Percentiles rank a stretch among this genome's conserved stretches.
phyloP scores from a whole-genome alignment of 495 filamentous ascomycete genomes.

The Aspergillus leporis region DNA sequence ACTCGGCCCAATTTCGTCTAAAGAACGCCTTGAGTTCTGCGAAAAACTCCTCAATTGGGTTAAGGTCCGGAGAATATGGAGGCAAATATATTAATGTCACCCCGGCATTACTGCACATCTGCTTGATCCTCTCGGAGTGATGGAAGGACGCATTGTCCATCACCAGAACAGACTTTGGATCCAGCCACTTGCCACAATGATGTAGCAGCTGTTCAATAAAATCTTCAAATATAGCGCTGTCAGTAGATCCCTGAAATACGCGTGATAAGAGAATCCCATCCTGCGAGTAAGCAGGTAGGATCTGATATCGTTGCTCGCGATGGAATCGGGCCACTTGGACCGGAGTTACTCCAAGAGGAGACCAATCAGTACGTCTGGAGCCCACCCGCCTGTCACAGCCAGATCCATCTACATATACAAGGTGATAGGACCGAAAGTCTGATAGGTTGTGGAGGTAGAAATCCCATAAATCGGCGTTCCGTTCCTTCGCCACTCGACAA shows the following conservation, averaged over 20 bases:
- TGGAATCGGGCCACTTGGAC: neutral
- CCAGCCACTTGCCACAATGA: neutral
- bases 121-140: neutral
- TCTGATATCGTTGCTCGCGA: neutral
- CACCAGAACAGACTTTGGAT: neutral
- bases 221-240: neutral
- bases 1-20: neutral
- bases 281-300: neutral
- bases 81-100: constrained; percentile 11
- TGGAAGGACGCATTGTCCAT: constrained; percentile 5
- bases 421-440: neutral
- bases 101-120: constrained; percentile 7
- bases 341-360: neutral
- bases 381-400: neutral
- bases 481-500: neutral
- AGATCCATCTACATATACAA: neutral
- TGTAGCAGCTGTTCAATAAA: neutral
- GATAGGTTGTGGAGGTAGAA: neutral
- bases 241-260: neutral
- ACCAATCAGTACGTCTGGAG: neutral
- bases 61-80: constrained; percentile 17
- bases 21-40: neutral
- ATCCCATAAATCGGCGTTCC: neutral
- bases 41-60: constrained; percentile 22
- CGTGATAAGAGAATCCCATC: neutral